phyloP scores from a whole-genome alignment of 73 alveolate species.

The Uronychia binucleata region DNA sequence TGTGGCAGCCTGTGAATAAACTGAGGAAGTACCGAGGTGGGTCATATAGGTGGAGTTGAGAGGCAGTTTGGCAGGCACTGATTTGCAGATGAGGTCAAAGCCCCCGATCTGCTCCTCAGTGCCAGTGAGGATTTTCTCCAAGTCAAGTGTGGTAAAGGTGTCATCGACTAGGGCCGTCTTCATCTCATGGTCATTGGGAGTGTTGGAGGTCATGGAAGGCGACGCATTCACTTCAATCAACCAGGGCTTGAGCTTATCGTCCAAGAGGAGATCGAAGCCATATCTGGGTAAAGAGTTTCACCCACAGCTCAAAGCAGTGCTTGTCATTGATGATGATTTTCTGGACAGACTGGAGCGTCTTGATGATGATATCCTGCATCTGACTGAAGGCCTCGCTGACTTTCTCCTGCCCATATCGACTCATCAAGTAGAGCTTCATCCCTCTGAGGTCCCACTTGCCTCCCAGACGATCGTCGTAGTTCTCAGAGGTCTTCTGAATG shows the following conservation, averaged over 20 bases:
- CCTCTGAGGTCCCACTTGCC: slow-evolving; percentile 97
- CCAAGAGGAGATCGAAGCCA: slow-evolving; percentile 98
- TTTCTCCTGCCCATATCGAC: slow-evolving; percentile 93
- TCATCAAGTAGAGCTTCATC: slow-evolving; percentile 91
- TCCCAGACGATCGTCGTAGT: slow-evolving; percentile 96
- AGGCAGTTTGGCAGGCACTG: slow-evolving; percentile 86
- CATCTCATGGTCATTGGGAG: slow-evolving; percentile 97
- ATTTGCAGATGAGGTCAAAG: slow-evolving; percentile 98
- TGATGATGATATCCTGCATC: slow-evolving; percentile 87
- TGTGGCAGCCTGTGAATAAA: slow-evolving; percentile 66
- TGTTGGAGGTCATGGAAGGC: slow-evolving; percentile 99
- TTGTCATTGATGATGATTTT: slow-evolving; percentile 98
- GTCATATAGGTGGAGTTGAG: slow-evolving; percentile 88
- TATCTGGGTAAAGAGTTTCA: not conserved
- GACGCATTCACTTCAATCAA: slow-evolving; percentile 97
- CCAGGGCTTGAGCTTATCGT: slow-evolving; percentile 99
- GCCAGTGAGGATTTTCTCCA: slow-evolving; percentile 97
- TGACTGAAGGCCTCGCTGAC: slow-evolving; percentile 93
- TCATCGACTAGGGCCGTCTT: slow-evolving; percentile 98
- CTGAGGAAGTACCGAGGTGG: slow-evolving; percentile 72
- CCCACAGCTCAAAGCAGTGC: slow-evolving; percentile 99
- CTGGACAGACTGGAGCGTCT: slow-evolving; percentile 88
- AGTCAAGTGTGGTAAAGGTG: slow-evolving; percentile 89
- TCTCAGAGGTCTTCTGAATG: slow-evolving; percentile 91
- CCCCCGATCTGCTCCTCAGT: slow-evolving; percentile 99